Percentiles rank a stretch among this genome's conserved stretches.
Conservation (phyloP, 2,329 filamentous ascomycete species). For the Penicillium verrucosum region DNA sequence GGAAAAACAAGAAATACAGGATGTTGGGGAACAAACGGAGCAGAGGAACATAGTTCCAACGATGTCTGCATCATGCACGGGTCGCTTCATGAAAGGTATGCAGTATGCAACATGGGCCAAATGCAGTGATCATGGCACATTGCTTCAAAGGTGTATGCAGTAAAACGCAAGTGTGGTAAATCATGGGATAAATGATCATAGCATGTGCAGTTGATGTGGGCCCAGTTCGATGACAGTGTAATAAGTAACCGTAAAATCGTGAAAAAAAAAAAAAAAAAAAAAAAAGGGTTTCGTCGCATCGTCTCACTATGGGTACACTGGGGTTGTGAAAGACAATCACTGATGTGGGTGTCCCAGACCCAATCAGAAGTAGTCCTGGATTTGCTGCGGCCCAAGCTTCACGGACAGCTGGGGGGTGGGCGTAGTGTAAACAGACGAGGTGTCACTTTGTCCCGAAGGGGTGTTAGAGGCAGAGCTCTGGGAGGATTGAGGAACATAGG, state of each 20-base stretch:
- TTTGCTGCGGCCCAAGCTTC: slow-evolving; percentile 28
- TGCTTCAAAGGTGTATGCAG: slow-evolving; percentile 17
- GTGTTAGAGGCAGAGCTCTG: slow-evolving; percentile 23
- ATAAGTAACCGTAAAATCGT: slow-evolving; percentile 27
- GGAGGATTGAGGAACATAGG: slow-evolving; percentile 20
- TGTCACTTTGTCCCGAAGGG: slow-evolving; percentile 30
- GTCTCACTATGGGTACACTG: slow-evolving; percentile 41
- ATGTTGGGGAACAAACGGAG: neutral
- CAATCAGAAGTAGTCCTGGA: slow-evolving; percentile 36
- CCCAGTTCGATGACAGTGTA: slow-evolving; percentile 27
- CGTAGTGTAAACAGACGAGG: slow-evolving; percentile 30
- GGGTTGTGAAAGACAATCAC: slow-evolving; percentile 21
- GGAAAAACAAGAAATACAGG: slow-evolving; percentile 3
- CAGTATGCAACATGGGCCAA: slow-evolving; percentile 22
- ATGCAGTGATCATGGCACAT: slow-evolving; percentile 22
- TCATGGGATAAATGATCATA: slow-evolving; percentile 16
- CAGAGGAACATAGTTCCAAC: slow-evolving; percentile 5
- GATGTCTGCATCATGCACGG: slow-evolving; percentile 17
- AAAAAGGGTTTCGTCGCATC: slow-evolving; percentile 30
- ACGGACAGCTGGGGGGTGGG: slow-evolving; percentile 28
- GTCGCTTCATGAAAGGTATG: slow-evolving; percentile 17
- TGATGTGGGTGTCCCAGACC: slow-evolving; percentile 15
- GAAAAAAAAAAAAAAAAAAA: slow-evolving; percentile 18
- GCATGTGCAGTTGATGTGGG: slow-evolving; percentile 17
- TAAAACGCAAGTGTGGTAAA: slow-evolving; percentile 17